These are phyloP conservation scores for Salicornia ramosissima DNA, from an alignment of 148 eudicot genomes.

Conservation along the genomic window DNA sequence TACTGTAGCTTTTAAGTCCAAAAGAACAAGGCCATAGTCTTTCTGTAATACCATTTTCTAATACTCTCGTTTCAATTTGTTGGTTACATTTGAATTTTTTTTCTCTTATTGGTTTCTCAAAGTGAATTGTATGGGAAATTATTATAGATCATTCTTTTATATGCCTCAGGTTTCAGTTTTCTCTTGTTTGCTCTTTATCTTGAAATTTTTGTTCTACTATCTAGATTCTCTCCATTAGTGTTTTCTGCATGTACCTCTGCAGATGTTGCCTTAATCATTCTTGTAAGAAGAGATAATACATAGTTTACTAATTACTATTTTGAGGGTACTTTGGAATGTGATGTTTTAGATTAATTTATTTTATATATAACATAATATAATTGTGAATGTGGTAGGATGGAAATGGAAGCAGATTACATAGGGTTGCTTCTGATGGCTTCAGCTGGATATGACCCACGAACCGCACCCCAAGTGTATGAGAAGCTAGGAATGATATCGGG, in stretches of 20 bases:
- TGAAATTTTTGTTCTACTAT: no score
- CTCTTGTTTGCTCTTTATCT: no score
- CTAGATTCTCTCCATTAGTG: no score
- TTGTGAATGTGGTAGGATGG: conserved; percentile 54
- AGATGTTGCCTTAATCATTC: neutral
- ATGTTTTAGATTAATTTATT: no score
- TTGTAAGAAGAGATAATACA: neutral
- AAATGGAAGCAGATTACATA: conserved; percentile 94
- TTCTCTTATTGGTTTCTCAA: no score
- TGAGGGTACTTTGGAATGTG: neutral
- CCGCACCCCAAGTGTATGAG: conserved; percentile 73
- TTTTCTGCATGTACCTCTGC: no score
- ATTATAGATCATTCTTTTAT: neutral
- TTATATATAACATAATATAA: neutral
- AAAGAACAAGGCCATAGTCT: no score
- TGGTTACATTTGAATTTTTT: no score
- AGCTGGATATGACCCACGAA: conserved; percentile 88
- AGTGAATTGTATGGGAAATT: neutral
- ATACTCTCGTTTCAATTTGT: no score
- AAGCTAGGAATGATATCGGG: conserved; percentile 65
- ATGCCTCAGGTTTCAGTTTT: neutral
- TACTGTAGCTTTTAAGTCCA: no score
- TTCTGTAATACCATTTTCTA: no score
- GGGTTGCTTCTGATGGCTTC: conserved; percentile 77
- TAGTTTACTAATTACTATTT: no score